Evolutionary conservation across 805 yeast species (phyloP).

Genomic region (Saccharomyces kudriavzevii): DNA sequence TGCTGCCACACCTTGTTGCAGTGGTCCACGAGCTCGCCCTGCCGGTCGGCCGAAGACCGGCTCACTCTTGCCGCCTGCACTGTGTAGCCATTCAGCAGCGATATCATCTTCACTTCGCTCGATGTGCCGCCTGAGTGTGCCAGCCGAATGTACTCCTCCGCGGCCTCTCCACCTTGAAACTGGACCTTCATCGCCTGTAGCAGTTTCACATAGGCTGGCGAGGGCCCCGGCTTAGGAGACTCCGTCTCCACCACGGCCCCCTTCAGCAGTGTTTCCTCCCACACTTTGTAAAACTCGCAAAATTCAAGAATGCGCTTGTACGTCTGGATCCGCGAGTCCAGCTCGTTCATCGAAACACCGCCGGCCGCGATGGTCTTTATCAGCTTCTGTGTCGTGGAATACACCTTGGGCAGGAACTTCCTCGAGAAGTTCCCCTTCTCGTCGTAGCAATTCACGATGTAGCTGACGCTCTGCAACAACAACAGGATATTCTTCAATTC

Average conservation of each 20-base stretch:
- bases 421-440: conserved; percentile 24
- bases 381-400: conserved; percentile 13
- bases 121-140: not conserved
- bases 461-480: conserved; percentile 29
- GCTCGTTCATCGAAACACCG: conserved; percentile 6
- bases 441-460: conserved; percentile 28
- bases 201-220: not conserved
- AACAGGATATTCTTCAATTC: conserved; percentile 24
- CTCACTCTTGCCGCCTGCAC: conserved; percentile 13
- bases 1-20: conserved; percentile 16
- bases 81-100: conserved; percentile 18
- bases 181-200: not conserved
- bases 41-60: conserved; percentile 6
- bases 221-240: not conserved
- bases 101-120: conserved; percentile 14
- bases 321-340: conserved; percentile 10
- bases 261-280: conserved; percentile 16
- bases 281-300: conserved; percentile 17
- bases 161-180: not conserved
- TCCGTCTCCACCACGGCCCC: not conserved
- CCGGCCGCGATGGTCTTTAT: conserved; percentile 2
- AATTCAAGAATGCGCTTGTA: conserved; percentile 13
- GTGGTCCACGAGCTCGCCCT: conserved; percentile 3
- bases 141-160: conserved; percentile 3
- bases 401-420: conserved; percentile 26